These are phyloP conservation scores for Immersiella caudata DNA, from an alignment of 495 filamentous ascomycete genomes.

Conservation along the genomic window DNA sequence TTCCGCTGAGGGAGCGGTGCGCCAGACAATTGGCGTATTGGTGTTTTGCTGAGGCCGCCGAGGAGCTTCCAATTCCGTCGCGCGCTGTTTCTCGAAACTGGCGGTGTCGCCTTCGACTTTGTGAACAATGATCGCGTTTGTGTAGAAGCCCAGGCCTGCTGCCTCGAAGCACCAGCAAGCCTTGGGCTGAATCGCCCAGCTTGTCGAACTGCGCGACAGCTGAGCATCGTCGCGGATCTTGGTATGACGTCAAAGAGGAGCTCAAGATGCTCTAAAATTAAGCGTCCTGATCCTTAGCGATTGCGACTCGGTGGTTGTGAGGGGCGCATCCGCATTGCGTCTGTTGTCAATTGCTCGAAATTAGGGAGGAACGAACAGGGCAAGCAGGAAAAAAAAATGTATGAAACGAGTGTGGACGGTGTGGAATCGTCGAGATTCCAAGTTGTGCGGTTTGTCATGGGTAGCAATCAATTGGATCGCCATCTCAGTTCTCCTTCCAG, in stretches of 20 bases:
- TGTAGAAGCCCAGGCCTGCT: neutral
- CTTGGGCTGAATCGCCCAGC: conserved; percentile 9
- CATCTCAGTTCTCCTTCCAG: neutral
- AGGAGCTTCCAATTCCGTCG: conserved; percentile 16
- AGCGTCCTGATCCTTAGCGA: neutral
- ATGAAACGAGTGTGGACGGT: neutral
- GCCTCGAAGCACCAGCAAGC: no score
- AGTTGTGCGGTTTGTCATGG: neutral
- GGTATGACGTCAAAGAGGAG: conserved; percentile 20
- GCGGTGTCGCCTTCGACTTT: neutral
- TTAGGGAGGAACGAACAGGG: neutral
- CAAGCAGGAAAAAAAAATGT: conserved; percentile 6
- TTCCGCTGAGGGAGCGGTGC: conserved; percentile 51
- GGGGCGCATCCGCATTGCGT: neutral
- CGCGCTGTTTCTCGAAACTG: conserved; percentile 4
- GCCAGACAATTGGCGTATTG: conserved; percentile 46
- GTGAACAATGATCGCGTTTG: conserved; percentile 19
- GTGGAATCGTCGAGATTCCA: neutral
- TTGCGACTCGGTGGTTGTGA: neutral
- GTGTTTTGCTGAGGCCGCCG: conserved; percentile 13
- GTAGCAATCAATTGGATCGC: neutral
- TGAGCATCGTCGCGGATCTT: conserved; percentile 19
- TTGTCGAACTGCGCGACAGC: conserved; percentile 15
- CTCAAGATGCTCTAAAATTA: neutral
- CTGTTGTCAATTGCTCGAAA: neutral